Evolutionary conservation across 805 yeast genomes (phyloP).

Genomic region (Yamadazyma philogaea): DNA sequence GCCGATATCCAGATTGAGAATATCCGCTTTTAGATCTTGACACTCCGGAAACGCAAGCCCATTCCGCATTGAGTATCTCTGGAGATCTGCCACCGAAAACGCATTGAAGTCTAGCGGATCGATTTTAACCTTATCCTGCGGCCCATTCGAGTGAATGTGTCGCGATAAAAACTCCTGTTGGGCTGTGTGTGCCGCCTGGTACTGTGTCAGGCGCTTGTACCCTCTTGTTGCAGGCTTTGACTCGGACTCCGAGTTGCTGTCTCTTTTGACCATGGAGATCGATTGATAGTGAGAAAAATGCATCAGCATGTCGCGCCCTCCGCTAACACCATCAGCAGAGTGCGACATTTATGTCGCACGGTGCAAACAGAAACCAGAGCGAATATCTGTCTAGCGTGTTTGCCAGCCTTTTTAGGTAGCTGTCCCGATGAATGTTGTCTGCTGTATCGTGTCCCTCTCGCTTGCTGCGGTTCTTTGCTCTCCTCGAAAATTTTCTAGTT

Average conservation of each 20-base stretch:
- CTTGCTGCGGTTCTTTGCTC: too few species aligned
- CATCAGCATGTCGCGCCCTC: too few species aligned
- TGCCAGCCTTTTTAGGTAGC: too few species aligned
- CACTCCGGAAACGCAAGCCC: constrained; percentile 55
- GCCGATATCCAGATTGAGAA: constrained; percentile 71
- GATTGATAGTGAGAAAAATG: too few species aligned
- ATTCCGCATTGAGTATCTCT: constrained; percentile 65
- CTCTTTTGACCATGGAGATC: constrained; percentile 20
- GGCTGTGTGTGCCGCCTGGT: constrained; percentile 68
- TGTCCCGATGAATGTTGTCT: too few species aligned
- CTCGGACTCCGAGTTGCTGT: constrained; percentile 37
- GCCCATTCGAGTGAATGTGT: constrained; percentile 74
- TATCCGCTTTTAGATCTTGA: constrained; percentile 64
- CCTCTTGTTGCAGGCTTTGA: constrained; percentile 36
- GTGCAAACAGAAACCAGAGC: too few species aligned
- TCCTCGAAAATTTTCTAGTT: too few species aligned
- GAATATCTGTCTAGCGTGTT: too few species aligned
- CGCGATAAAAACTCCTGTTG: constrained; percentile 66
- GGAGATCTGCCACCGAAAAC: constrained; percentile 59
- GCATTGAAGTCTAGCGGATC: constrained; percentile 69
- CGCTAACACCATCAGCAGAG: too few species aligned
- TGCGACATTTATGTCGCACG: too few species aligned
- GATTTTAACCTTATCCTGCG: constrained; percentile 47
- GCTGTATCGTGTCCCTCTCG: too few species aligned
- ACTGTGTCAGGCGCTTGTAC: constrained; percentile 47